These are phyloP conservation scores for Sporisorium sorghi DNA, from an alignment of 1,284 basidiomycete genomes.

Conservation along the genomic window DNA sequence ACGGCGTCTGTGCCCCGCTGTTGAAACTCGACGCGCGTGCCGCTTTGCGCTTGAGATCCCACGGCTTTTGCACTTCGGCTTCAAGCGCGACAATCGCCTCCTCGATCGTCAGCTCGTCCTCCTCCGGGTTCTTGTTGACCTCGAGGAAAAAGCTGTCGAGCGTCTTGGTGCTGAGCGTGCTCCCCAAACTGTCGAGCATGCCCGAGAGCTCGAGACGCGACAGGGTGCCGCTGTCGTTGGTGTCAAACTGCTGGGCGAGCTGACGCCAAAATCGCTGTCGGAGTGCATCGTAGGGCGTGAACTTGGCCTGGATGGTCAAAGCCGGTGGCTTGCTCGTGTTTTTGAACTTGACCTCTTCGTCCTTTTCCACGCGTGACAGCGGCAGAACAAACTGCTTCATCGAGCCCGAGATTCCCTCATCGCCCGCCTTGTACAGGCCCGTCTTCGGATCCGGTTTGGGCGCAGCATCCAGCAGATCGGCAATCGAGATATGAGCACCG, in stretches of 20 bases:
- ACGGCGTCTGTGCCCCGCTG: constrained; percentile 49
- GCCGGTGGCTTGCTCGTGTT: constrained; percentile 23
- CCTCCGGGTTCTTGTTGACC: constrained; percentile 76
- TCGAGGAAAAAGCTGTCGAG: constrained; percentile 74
- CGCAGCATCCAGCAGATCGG: constrained; percentile 54
- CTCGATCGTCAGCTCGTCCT: constrained; percentile 81
- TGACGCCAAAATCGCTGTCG: constrained; percentile 82
- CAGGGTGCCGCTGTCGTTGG: constrained; percentile 82
- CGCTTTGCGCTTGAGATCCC: constrained; percentile 47
- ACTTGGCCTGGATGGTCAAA: constrained; percentile 79
- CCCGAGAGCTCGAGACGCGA: constrained; percentile 88
- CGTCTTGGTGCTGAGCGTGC: constrained; percentile 85
- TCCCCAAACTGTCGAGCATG: constrained; percentile 97
- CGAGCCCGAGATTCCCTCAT: constrained; percentile 34
- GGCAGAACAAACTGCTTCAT: constrained; percentile 56
- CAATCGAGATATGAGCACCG: constrained; percentile 45
- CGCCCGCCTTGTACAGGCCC: constrained; percentile 51
- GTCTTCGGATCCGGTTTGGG: constrained; percentile 57
- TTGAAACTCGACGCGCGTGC: constrained; percentile 11
- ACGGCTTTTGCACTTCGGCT: constrained; percentile 55
- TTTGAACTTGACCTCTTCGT: constrained; percentile 57
- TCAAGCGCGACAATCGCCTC: constrained; percentile 72
- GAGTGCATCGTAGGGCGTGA: constrained; percentile 84
- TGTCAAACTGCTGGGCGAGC: constrained; percentile 89
- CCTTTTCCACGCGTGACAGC: constrained; percentile 43